These are phyloP conservation scores for Apodospora peruviana DNA, from an alignment of 495 filamentous ascomycete species.

Conservation along the genomic window DNA sequence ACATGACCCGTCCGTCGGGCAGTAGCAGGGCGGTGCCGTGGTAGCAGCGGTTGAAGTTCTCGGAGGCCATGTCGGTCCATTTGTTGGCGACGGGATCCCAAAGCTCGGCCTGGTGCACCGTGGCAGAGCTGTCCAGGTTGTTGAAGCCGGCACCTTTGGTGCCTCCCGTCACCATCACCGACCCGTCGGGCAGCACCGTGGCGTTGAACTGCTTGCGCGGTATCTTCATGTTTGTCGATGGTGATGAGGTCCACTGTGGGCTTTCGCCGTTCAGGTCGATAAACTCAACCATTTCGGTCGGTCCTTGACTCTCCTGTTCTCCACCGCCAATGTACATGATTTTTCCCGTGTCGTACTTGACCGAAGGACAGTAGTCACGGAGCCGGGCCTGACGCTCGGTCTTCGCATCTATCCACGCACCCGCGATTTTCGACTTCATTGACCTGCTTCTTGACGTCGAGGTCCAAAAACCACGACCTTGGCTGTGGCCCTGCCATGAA, in stretches of 20 bases:
- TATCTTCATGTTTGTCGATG: slow-evolving; percentile 2
- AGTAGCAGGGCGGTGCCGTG: slow-evolving; percentile 2
- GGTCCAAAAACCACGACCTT: not conserved
- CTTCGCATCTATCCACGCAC: not conserved
- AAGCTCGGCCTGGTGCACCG: slow-evolving; percentile 2
- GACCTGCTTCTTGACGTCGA: not conserved
- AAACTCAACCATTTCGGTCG: slow-evolving; percentile 6
- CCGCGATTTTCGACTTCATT: not conserved
- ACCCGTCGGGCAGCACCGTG: slow-evolving; percentile 7
- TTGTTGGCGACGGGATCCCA: slow-evolving; percentile 1
- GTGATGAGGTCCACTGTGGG: slow-evolving; percentile 1
- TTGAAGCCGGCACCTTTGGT: slow-evolving; percentile 7
- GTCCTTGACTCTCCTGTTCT: not conserved
- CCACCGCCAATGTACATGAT: slow-evolving; percentile 9
- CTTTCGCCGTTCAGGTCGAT: not conserved
- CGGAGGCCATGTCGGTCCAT: slow-evolving; percentile 6
- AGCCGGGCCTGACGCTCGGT: slow-evolving; percentile 1
- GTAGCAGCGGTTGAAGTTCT: slow-evolving; percentile 6
- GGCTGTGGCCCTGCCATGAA: not conserved
- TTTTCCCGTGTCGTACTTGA: slow-evolving; percentile 9
- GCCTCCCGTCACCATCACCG: slow-evolving; percentile 6
- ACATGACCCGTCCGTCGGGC: slow-evolving; percentile 3
- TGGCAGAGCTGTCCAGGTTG: not conserved
- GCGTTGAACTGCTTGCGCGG: slow-evolving; percentile 9
- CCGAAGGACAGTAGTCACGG: slow-evolving; percentile 8